Conservation (phyloP, 176 grass and related monocot genomes). For the Avena eriantha region DNA sequence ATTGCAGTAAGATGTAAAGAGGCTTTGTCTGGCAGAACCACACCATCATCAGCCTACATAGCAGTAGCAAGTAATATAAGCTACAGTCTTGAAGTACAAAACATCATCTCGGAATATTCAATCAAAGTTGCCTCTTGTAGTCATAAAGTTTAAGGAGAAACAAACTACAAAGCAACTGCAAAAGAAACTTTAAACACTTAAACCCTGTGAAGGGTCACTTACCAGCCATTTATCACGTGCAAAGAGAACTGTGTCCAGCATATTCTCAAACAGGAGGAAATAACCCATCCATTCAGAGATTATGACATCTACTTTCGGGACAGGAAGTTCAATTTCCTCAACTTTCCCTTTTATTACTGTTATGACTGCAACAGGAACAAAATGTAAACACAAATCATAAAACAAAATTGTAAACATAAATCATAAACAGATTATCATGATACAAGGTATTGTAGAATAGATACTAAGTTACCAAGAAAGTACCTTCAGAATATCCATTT, state of each 20-base stretch:
- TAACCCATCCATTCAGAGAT: conserved; percentile 99
- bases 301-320: conserved; percentile 86
- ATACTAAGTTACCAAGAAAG: conserved; percentile 23
- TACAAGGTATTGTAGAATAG: not conserved
- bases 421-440: conserved; percentile 11
- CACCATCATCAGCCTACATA: conserved; percentile 67
- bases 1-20: conserved; percentile 91
- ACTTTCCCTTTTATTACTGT: conserved; percentile 97
- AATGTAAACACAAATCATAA: not conserved
- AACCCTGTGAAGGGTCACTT: conserved; percentile 46
- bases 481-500: conserved; percentile 90
- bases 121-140: not conserved
- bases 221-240: conserved; percentile 99
- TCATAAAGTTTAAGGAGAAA: not conserved
- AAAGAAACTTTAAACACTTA: conserved; percentile 25
- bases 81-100: not conserved
- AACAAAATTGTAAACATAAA: too few species aligned
- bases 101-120: not conserved
- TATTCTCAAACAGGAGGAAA: conserved; percentile 98
- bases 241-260: conserved; percentile 97
- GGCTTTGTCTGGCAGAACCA: conserved; percentile 87
- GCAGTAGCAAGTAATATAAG: conserved; percentile 33
- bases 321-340: conserved; percentile 95
- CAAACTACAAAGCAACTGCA: not conserved
- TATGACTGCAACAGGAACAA: conserved; percentile 64